These are phyloP conservation scores for Thielaviopsis musarum DNA, from an alignment of 2,329 filamentous ascomycete genomes.

Conservation along the genomic window DNA sequence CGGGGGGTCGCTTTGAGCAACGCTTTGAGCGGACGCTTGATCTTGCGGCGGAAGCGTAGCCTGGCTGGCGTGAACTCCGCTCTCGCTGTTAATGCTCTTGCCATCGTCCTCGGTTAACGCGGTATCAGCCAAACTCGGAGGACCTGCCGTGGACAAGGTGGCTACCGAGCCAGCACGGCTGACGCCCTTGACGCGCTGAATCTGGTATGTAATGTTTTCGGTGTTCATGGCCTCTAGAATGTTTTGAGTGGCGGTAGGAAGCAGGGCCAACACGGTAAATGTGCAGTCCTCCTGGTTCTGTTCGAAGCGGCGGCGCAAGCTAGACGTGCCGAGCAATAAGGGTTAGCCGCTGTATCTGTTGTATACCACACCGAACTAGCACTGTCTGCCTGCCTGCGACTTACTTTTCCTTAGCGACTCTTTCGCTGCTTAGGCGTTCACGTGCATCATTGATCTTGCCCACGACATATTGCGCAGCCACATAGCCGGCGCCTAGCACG, in stretches of 20 bases:
- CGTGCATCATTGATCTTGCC: conserved; percentile 82
- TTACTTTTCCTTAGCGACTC: conserved; percentile 93
- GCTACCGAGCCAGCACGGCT: conserved; percentile 44
- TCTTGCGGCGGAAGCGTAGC: conserved; percentile 33
- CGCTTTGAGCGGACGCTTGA: conserved; percentile 24
- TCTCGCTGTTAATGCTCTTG: conserved; percentile 63
- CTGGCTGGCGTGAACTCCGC: conserved; percentile 71
- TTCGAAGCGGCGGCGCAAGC: conserved; percentile 86
- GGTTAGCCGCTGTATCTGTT: not conserved
- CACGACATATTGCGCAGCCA: conserved; percentile 84
- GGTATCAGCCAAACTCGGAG: conserved; percentile 46
- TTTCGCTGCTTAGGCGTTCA: conserved; percentile 91
- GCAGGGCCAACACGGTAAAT: conserved; percentile 87
- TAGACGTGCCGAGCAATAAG: conserved; percentile 22
- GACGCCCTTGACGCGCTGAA: conserved; percentile 72
- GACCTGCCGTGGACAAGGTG: conserved; percentile 35
- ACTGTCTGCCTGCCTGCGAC: conserved; percentile 15
- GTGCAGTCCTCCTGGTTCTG: conserved; percentile 99
- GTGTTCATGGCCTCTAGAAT: conserved; percentile 78
- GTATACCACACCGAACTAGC: not conserved
- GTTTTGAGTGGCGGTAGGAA: conserved; percentile 81
- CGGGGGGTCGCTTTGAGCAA: conserved; percentile 13
- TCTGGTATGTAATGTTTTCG: conserved; percentile 79
- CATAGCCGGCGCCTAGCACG: conserved; percentile 75
- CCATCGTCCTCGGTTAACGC: conserved; percentile 72